Evolutionary conservation across 2,329 filamentous ascomycete genomes (phyloP).

Genomic region (Periconia sp.): DNA sequence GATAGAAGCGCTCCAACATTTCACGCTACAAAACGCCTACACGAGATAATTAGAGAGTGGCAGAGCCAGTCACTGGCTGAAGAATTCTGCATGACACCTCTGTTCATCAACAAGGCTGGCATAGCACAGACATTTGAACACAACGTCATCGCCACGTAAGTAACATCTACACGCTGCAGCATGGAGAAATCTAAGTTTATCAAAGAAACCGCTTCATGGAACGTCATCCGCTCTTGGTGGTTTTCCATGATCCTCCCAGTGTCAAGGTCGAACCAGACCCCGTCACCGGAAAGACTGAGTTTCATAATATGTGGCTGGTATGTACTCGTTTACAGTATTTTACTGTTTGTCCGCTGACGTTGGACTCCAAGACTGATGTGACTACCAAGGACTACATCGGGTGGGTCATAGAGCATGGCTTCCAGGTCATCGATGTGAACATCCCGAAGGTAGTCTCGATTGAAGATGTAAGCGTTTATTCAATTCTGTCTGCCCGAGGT

Average conservation of each 20-base stretch:
- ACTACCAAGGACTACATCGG: constrained; percentile 79
- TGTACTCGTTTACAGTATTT: constrained; percentile 48
- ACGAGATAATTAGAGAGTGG: constrained; percentile 79
- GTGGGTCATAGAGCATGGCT: constrained; percentile 78
- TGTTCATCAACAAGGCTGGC: constrained; percentile 77
- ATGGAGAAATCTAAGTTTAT: not conserved
- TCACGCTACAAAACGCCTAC: constrained; percentile 62
- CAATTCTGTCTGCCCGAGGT: not conserved
- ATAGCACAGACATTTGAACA: constrained; percentile 82
- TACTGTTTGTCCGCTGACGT: constrained; percentile 50
- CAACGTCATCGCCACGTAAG: constrained; percentile 79
- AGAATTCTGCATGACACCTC: constrained; percentile 76
- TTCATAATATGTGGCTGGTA: constrained; percentile 90
- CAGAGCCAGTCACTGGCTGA: constrained; percentile 75
- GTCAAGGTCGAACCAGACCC: constrained; percentile 51
- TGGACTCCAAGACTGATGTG: constrained; percentile 72
- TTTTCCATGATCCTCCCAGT: constrained; percentile 83
- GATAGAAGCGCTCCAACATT: constrained; percentile 34
- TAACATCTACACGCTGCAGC: too few relatives aligned
- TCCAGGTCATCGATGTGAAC: constrained; percentile 90
- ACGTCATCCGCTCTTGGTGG: constrained; percentile 74
- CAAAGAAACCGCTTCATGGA: constrained; percentile 64
- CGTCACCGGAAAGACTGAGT: constrained; percentile 71
- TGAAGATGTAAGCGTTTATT: constrained; percentile 57
- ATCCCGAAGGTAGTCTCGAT: constrained; percentile 78